phyloP scores from a whole-genome alignment of 2,329 filamentous ascomycete species.

The Penicillium psychrosexuale region DNA sequence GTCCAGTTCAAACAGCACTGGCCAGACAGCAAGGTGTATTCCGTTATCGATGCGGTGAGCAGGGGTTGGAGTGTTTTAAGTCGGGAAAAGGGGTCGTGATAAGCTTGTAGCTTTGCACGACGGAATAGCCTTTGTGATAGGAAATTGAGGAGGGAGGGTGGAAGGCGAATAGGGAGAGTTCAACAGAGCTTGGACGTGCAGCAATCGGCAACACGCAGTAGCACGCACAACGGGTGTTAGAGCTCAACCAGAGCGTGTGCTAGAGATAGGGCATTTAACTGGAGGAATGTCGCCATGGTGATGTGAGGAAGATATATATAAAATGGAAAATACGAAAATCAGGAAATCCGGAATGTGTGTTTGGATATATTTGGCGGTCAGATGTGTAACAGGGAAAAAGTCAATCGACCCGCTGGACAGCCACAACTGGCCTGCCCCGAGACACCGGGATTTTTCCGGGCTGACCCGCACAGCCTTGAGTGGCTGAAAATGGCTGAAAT shows the following conservation, averaged over 20 bases:
- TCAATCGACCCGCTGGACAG: not conserved
- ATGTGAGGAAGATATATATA: not conserved
- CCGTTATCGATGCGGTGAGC: conserved; percentile 26
- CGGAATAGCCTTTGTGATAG: not conserved
- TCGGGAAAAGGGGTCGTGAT: conserved; percentile 14
- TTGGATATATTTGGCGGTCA: conserved; percentile 2
- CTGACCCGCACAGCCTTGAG: not conserved
- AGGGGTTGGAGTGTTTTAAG: conserved; percentile 6
- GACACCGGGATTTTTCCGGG: not conserved
- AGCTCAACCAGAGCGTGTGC: conserved; percentile 21
- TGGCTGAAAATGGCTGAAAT: not conserved
- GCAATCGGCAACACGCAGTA: conserved; percentile 17
- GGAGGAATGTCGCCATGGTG: conserved; percentile 21
- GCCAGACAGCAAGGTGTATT: conserved; percentile 1
- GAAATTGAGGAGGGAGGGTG: conserved; percentile 1
- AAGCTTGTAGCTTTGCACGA: conserved; percentile 17
- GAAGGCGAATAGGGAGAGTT: conserved; percentile 15
- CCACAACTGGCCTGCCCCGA: not conserved
- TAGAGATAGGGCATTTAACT: conserved; percentile 21
- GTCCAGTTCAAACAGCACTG: conserved; percentile 7
- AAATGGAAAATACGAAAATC: not conserved
- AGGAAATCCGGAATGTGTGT: conserved; percentile 9
- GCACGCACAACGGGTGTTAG: conserved; percentile 14
- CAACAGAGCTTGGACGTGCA: conserved; percentile 2
- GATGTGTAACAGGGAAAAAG: conserved; percentile 1